Conservation (phyloP, 345 rosid genomes). For the Xanthoceras sorbifolium region DNA sequence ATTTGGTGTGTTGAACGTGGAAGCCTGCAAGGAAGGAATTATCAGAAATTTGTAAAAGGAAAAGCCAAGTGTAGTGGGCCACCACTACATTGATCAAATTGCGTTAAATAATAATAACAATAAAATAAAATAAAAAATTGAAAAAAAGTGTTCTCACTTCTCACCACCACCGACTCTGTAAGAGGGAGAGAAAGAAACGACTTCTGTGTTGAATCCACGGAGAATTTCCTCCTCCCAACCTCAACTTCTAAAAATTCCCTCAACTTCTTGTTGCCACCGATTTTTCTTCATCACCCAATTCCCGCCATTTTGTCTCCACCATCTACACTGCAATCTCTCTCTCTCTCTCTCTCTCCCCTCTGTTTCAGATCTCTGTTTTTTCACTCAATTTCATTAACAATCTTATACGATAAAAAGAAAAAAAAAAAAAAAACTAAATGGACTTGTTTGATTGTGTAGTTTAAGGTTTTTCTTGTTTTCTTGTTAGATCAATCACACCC, state of each 20-base stretch:
- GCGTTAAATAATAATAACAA: too few relatives aligned
- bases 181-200: neutral
- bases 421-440: neutral
- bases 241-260: neutral
- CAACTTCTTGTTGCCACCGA: constrained; percentile 16
- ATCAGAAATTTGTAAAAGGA: too few relatives aligned
- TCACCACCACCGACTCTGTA: neutral
- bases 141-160: too few relatives aligned
- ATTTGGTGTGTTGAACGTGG: too few relatives aligned
- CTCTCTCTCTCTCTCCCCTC: neutral
- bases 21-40: too few relatives aligned
- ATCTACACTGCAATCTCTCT: neutral
- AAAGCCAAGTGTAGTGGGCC: too few relatives aligned
- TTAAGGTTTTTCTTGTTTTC: neutral
- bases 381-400: neutral
- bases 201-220: neutral
- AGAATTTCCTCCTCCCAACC: constrained; percentile 19
- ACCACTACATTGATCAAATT: neutral
- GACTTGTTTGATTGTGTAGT: neutral
- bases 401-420: neutral
- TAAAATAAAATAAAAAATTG: neutral
- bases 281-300: constrained; percentile 19
- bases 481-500: constrained; percentile 8
- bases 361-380: neutral
- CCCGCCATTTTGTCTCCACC: constrained; percentile 27